A percentile compares a stretch with the other conserved stretches of the same genome.
Conservation (phyloP, 176 grass and related monocot genomes). For the Oryza rufipogon region DNA sequence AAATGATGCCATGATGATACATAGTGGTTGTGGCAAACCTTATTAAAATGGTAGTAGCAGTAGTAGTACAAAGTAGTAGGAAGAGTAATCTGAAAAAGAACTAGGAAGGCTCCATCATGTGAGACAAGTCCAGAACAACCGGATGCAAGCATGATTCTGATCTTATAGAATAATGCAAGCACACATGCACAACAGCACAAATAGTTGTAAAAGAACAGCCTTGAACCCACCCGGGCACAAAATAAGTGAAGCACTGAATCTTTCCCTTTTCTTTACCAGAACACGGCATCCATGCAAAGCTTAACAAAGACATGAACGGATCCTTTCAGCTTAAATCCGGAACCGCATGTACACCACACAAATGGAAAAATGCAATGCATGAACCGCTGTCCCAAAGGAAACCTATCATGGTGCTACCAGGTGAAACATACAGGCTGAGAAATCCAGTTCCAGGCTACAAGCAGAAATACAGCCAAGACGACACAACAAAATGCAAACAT, state of each 20-base stretch:
- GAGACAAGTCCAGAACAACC: constrained; percentile 4
- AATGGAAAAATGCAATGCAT: constrained; percentile 1
- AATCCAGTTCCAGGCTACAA: constrained; percentile 40
- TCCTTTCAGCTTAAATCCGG: constrained; percentile 24
- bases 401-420: constrained; percentile 24
- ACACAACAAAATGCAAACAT: constrained; percentile 32
- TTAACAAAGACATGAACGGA: not conserved
- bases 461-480: constrained; percentile 45
- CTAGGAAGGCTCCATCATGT: constrained; percentile 19
- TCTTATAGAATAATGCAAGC: constrained; percentile 27
- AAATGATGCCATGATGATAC: constrained; percentile 31
- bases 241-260: not conserved
- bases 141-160: constrained; percentile 26
- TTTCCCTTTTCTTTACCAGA: constrained; percentile 1
- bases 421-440: constrained; percentile 24
- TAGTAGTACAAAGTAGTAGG: not conserved
- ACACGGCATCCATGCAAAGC: not conserved
- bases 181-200: not conserved
- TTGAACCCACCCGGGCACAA: no score
- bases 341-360: constrained; percentile 19
- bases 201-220: not conserved
- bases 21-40: not conserved
- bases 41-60: not conserved
- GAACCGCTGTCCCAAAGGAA: constrained; percentile 4
- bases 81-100: not conserved